phyloP scores from a whole-genome alignment of 176 grass and related monocot genomes.

The Aegilops longissima region DNA sequence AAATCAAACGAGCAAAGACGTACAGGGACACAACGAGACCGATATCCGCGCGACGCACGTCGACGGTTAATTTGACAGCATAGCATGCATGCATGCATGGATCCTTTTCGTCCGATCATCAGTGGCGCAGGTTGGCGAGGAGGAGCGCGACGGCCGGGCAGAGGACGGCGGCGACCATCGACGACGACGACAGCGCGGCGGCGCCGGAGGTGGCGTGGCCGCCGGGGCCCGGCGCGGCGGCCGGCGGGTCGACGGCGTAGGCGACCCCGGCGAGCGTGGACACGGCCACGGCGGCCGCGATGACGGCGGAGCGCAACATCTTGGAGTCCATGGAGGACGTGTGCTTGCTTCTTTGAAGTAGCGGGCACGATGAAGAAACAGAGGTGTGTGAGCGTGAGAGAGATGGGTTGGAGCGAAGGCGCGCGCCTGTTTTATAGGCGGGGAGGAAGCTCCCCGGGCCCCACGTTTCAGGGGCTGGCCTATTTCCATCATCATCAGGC shows the following conservation, averaged over 20 bases:
- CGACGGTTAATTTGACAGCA: not conserved
- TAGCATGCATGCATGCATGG: no score
- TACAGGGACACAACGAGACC: not conserved
- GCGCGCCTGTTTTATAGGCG: slow-evolving; percentile 25
- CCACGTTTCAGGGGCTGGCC: slow-evolving; percentile 34
- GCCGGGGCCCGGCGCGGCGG: slow-evolving; percentile 43
- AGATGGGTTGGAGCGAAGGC: not conserved
- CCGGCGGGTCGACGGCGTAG: slow-evolving; percentile 38
- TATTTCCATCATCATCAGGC: slow-evolving; percentile 23
- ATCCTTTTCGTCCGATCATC: not conserved
- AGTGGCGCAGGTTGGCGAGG: slow-evolving; percentile 61
- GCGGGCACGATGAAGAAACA: not conserved
- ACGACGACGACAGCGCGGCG: slow-evolving; percentile 37
- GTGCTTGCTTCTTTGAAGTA: not conserved
- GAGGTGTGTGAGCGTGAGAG: not conserved
- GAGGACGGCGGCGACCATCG: slow-evolving; percentile 55
- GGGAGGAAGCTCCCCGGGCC: not conserved
- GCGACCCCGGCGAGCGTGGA: slow-evolving; percentile 45
- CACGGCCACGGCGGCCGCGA: slow-evolving; percentile 36
- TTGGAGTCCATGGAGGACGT: slow-evolving; percentile 40
- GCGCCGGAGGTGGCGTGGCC: slow-evolving; percentile 66
- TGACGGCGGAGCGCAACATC: slow-evolving; percentile 24
- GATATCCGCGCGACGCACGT: slow-evolving; percentile 1
- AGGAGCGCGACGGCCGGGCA: slow-evolving; percentile 68
- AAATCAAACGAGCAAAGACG: slow-evolving; percentile 2